Evolutionary conservation across 306 rosid species (phyloP).

Genomic region (Macrotyloma uniflorum): DNA sequence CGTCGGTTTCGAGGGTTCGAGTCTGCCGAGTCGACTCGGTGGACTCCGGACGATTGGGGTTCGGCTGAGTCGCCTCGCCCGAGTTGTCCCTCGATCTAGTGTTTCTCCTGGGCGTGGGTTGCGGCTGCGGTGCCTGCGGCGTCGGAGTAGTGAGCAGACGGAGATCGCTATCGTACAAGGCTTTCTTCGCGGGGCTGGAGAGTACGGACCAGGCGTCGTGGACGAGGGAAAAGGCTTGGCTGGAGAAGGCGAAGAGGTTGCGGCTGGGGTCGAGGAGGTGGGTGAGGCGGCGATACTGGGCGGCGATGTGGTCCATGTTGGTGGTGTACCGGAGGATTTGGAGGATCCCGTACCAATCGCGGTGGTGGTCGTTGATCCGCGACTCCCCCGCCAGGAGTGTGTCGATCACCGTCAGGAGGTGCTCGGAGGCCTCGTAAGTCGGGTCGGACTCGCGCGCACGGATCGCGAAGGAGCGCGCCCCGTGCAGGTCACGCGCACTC

Average conservation of each 20-base stretch:
- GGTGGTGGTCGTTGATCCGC: slow-evolving; percentile 62
- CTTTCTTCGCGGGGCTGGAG: slow-evolving; percentile 66
- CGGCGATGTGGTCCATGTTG: slow-evolving; percentile 72
- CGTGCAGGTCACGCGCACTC: slow-evolving; percentile 75
- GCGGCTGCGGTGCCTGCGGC: neutral
- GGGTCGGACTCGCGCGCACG: slow-evolving; percentile 93
- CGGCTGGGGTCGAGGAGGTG: slow-evolving; percentile 70
- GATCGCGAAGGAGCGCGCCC: slow-evolving; percentile 81
- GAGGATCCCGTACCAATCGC: slow-evolving; percentile 81
- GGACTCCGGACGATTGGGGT: slow-evolving; percentile 39
- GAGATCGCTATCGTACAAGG: slow-evolving; percentile 70
- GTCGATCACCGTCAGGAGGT: slow-evolving; percentile 77
- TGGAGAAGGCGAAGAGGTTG: slow-evolving; percentile 62
- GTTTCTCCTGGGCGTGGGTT: slow-evolving; percentile 41
- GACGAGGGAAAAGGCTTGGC: slow-evolving; percentile 76
- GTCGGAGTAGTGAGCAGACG: slow-evolving; percentile 46
- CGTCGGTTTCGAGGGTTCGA: slow-evolving; percentile 33
- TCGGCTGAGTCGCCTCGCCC: slow-evolving; percentile 29
- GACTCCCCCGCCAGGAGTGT: slow-evolving; percentile 70
- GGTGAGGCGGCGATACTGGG: slow-evolving; percentile 83
- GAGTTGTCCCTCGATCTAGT: slow-evolving; percentile 44
- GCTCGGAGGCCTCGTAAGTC: slow-evolving; percentile 65
- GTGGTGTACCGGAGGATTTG: slow-evolving; percentile 72
- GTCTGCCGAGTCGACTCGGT: slow-evolving; percentile 45
- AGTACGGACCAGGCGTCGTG: slow-evolving; percentile 89